Evolutionary conservation across 371 early-diverging fungal genomes (phyloP), one percentile per base, ranked within the genome.

Genomic region (Massospora cicadina): DNA sequence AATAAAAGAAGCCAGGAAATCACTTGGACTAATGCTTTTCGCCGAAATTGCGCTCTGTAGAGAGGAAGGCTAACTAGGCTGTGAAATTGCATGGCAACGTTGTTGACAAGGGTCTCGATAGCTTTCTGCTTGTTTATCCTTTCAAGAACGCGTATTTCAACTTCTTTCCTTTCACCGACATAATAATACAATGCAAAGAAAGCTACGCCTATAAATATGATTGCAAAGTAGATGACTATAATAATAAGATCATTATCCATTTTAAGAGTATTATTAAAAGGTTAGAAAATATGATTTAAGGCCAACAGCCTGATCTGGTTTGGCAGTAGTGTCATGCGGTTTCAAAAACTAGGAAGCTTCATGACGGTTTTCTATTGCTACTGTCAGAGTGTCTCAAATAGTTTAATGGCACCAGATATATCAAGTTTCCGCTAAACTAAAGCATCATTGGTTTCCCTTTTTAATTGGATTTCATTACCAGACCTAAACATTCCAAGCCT

Each of bases 161-260:
- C 27, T 27, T 62, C 62, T 25, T 62, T 62, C 53, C 28, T 62
- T n/a, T 21, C 43, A 23, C 62, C 25, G 17, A 62, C 23, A 17
- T 33, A 62, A 43, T 13, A 31, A 23, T 33, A 62, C 26, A 62
- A 31, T 5, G 53, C 43, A 43, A 62, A 62, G 23, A 62, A 62
- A 2, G 43, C 17, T 21, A 62, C 23, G 33, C 24, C 53, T 31
- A 62, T 23, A 21, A 62, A 13, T 3, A 62, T 31, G 23, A 62
- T 62, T 5, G 43, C 2, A 43, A 62, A 62, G 26, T 62, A 62
- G 26, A 31, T 27, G 13, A 17, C 7, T 13, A 43, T 62, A 12
- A 62, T 28, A n/a, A 62, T 33, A 7, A 43, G n/a, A 62, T 62
- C 62, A 23, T 32, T 60, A 3, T 60, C 60, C 60, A 60, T 60